Evolutionary conservation across 225 moss, liverwort and hornwort genomes (phyloP), one percentile per base, ranked within the genome.

Genomic region (Lunularia cruciata): DNA sequence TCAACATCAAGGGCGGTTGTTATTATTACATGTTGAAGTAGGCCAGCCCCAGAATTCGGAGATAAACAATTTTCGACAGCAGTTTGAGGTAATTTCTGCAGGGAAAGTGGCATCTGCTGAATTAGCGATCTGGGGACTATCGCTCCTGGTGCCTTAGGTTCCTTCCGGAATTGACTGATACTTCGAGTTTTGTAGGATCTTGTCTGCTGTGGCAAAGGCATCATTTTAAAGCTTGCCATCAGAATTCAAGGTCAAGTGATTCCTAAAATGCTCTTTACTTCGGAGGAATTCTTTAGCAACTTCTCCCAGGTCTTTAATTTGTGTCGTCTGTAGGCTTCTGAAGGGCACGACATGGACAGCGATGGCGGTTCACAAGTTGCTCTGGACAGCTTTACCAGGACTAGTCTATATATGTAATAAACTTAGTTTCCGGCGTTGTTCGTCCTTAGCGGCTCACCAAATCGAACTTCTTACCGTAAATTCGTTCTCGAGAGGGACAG

Each of bases 331-430:
- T 26, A 51, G 48, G 47, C 47, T 51, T 57, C 33, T 42, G 48
- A 26, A 30, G 27, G 18, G 37, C 13, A 53, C 40, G 46, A 56
- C 27, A 82, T 82, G 82, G 82, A 82, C 45, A 63, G 66, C 49
- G 72, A 68, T 47, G 77, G 65, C 45, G 74, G 71, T 22, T 74
- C 74, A 3, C 77, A 82, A 39, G 45, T 77, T 54, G 73, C 77
- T 5, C 49, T 81, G 66, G 81, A 81, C 57, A 48, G 61, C 71
- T 67, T 63, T 57, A 68, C 73, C 45, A 74, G 72, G 63, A 80
- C 52, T 55, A 92, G 71, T 59, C 65, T n/a, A n/a, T n/a, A n/a
- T n/a, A n/a, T n/a, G n/a, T n/a, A n/a, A n/a, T n/a, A n/a, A n/a
- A n/a, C n/a, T n/a, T n/a, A n/a, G n/a, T n/a, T n/a, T n/a, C n/a